Evolutionary conservation across 73 alveolate genomes (phyloP).

Genomic region (Blepharisma stoltei): DNA sequence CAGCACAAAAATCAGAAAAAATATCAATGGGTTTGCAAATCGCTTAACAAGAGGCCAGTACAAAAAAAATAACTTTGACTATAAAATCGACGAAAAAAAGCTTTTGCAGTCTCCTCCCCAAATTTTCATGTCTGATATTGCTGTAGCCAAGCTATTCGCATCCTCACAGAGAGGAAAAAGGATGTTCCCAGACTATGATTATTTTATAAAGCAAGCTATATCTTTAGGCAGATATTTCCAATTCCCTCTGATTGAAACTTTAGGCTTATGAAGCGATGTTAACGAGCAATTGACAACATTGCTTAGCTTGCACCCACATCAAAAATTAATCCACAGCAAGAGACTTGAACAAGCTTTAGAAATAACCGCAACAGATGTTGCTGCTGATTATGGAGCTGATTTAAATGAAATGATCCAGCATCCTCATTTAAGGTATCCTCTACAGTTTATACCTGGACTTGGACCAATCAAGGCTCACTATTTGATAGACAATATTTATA

Average conservation of each 20-base stretch:
- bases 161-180: constrained; percentile 27
- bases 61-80: not conserved
- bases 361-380: constrained; percentile 56
- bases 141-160: constrained; percentile 13
- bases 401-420: constrained; percentile 54
- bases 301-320: not conserved
- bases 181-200: constrained; percentile 26
- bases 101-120: not conserved
- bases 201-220: not conserved
- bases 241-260: constrained; percentile 25
- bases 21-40: not conserved
- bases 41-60: not conserved
- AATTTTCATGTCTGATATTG: constrained; percentile 13
- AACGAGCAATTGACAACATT: not conserved
- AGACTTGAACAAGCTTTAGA: constrained; percentile 55
- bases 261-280: constrained; percentile 24
- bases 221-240: constrained; percentile 13
- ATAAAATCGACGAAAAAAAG: not conserved
- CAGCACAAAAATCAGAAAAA: not conserved
- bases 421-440: constrained; percentile 63
- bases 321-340: constrained; percentile 31
- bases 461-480: constrained; percentile 84
- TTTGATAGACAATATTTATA: constrained; percentile 43
- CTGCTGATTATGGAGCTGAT: constrained; percentile 22
- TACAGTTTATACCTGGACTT: constrained; percentile 68